Percentiles rank a stretch among this genome's conserved stretches.
Conservation (phyloP, 768 basidiomycete genomes). For the Leccinellum rugosiceps region DNA sequence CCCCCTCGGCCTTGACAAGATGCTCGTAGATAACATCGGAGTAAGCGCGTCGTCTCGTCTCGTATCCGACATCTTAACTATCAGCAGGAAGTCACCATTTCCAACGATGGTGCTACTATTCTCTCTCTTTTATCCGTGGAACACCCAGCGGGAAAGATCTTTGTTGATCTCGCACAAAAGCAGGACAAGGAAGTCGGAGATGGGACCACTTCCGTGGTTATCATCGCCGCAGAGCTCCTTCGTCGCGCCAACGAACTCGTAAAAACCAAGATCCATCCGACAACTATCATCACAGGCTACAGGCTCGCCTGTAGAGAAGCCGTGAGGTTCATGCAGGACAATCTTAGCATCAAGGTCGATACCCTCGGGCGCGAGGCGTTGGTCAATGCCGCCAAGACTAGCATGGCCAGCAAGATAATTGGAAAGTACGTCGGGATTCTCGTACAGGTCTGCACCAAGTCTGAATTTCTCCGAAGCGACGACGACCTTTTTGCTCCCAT, state of each 20-base stretch:
- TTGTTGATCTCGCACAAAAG: slow-evolving; percentile 97
- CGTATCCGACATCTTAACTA: slow-evolving; percentile 7
- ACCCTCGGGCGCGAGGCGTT: slow-evolving; percentile 86
- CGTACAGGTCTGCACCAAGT: background rate
- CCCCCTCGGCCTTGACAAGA: slow-evolving; percentile 92
- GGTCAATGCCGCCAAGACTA: slow-evolving; percentile 96
- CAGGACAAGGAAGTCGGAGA: slow-evolving; percentile 99
- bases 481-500: slow-evolving; percentile 98
- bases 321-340: slow-evolving; percentile 97
- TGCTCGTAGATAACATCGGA: slow-evolving; percentile 98
- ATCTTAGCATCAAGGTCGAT: slow-evolving; percentile 93
- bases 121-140: slow-evolving; percentile 90
- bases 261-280: slow-evolving; percentile 97
- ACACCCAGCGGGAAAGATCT: slow-evolving; percentile 95
- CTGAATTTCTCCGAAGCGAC: slow-evolving; percentile 54
- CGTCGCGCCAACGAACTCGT: slow-evolving; percentile 97
- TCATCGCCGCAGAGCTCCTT: slow-evolving; percentile 95
- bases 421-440: slow-evolving; percentile 67
- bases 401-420: slow-evolving; percentile 98
- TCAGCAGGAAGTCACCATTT: slow-evolving; percentile 93
- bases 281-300: slow-evolving; percentile 98
- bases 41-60: slow-evolving; percentile 42
- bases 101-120: slow-evolving; percentile 99
- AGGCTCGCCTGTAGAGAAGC: slow-evolving; percentile 95
- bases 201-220: slow-evolving; percentile 97